Percentiles rank a stretch among this genome's conserved stretches.
Conservation (phyloP, 805 yeast genomes). For the Grigorovia transvaalensis region DNA sequence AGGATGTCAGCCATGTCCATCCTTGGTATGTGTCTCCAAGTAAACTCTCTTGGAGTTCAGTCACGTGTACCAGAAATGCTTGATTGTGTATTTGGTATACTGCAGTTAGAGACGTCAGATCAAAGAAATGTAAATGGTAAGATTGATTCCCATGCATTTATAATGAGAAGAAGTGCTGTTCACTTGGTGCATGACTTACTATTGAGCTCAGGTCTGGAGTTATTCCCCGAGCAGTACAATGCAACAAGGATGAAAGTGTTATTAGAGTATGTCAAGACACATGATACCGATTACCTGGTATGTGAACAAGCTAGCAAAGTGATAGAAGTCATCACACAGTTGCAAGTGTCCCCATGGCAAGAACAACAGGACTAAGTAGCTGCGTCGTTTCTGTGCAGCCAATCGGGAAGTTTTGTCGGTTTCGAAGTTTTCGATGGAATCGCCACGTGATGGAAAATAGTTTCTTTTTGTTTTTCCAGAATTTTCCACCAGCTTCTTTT, state of each 20-base stretch:
- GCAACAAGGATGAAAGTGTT: slow-evolving; percentile 33
- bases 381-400: neutral
- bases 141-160: slow-evolving; percentile 21
- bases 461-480: neutral
- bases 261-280: slow-evolving; percentile 36
- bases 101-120: slow-evolving; percentile 41
- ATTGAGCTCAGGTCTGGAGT: slow-evolving; percentile 36
- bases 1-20: slow-evolving; percentile 84
- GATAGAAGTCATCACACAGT: slow-evolving; percentile 8
- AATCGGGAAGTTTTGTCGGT: neutral
- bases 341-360: neutral
- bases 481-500: neutral
- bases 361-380: neutral
- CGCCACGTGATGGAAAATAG: neutral
- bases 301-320: slow-evolving; percentile 46
- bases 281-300: slow-evolving; percentile 48
- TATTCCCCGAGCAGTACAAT: slow-evolving; percentile 39
- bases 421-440: neutral
- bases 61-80: slow-evolving; percentile 43
- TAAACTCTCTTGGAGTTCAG: slow-evolving; percentile 44
- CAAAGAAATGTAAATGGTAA: neutral
- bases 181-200: slow-evolving; percentile 56
- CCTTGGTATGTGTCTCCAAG: slow-evolving; percentile 59
- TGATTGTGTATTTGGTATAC: slow-evolving; percentile 70
- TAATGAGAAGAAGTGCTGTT: slow-evolving; percentile 67